Evolutionary conservation across 2,329 filamentous ascomycete genomes (phyloP).

Genomic region (Tolypocladium endophyticum): DNA sequence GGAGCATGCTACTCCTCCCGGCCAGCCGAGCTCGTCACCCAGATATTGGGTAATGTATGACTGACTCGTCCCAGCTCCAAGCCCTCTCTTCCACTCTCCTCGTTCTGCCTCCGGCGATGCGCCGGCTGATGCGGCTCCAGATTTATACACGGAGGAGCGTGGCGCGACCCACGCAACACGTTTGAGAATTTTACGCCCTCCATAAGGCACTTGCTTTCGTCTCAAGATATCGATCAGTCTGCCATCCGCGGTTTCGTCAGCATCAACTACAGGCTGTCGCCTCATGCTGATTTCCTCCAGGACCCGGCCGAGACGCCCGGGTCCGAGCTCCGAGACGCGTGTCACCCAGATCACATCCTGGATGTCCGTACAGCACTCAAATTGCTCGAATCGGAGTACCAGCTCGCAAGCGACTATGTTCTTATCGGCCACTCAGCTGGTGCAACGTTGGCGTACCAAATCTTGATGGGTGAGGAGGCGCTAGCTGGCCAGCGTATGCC

Average conservation of each 20-base stretch:
- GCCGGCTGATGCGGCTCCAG: conserved; percentile 14
- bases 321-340: conserved; percentile 29
- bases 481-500: conserved; percentile 8
- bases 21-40: conserved; percentile 4
- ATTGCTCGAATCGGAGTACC: conserved; percentile 34
- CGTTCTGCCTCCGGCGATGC: neutral
- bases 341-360: conserved; percentile 48
- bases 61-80: neutral
- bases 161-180: conserved; percentile 46
- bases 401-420: conserved; percentile 39
- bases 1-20: conserved; percentile 16
- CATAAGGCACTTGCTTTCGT: conserved; percentile 29
- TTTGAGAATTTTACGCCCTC: conserved; percentile 34
- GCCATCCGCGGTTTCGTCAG: conserved; percentile 52
- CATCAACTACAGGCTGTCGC: conserved; percentile 51
- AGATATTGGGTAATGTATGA: conserved; percentile 27
- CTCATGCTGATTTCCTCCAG: conserved; percentile 33
- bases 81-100: neutral
- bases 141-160: conserved; percentile 53
- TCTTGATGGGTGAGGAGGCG: conserved; percentile 33
- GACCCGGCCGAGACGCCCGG: conserved; percentile 13
- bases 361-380: conserved; percentile 44
- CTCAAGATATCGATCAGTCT: conserved; percentile 11
- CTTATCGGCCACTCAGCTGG: conserved; percentile 54
- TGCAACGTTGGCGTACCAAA: conserved; percentile 52